These are phyloP conservation scores for Leptographium flavum DNA, from an alignment of 2,329 filamentous ascomycete species.

Conservation along the genomic window DNA sequence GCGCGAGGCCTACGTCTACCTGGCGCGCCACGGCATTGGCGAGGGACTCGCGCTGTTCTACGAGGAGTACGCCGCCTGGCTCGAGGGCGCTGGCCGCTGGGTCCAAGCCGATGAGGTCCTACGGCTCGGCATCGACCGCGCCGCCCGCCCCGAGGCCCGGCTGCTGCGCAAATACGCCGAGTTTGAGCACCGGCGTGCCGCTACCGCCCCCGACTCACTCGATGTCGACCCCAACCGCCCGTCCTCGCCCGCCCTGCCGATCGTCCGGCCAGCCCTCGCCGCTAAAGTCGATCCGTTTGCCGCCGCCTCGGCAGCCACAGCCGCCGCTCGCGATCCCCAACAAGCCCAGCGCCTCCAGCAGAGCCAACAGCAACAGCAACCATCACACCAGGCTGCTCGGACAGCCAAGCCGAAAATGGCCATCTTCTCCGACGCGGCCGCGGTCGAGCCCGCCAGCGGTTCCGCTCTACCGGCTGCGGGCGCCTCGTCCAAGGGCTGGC, in stretches of 20 bases:
- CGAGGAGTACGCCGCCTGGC: constrained; percentile 89
- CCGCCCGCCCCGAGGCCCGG: constrained; percentile 69
- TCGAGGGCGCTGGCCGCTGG: constrained; percentile 75
- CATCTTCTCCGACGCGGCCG: constrained; percentile 73
- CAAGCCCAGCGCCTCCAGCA: constrained; percentile 19
- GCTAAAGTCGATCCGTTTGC: constrained; percentile 77
- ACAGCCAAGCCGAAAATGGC: constrained; percentile 65
- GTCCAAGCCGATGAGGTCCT: constrained; percentile 90
- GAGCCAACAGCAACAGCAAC: constrained; percentile 5
- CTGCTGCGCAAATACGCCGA: constrained; percentile 82
- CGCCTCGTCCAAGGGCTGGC: constrained; percentile 62
- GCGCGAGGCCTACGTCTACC: constrained; percentile 80
- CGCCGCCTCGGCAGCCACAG: constrained; percentile 33
- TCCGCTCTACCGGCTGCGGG: constrained; percentile 39
- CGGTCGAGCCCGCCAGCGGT: constrained; percentile 30
- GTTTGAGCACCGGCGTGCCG: constrained; percentile 62
- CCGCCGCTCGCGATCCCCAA: constrained; percentile 48
- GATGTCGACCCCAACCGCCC: constrained; percentile 35
- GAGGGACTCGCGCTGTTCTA: constrained; percentile 84
- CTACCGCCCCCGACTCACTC: constrained; percentile 41
- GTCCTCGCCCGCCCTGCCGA: constrained; percentile 74
- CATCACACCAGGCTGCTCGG: constrained; percentile 30
- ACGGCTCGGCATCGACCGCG: constrained; percentile 73
- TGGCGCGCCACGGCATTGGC: constrained; percentile 78
- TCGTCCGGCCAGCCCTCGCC: constrained; percentile 67